Conservation (phyloP, 1,284 basidiomycete species). For the Ustanciosporium gigantosporum region DNA sequence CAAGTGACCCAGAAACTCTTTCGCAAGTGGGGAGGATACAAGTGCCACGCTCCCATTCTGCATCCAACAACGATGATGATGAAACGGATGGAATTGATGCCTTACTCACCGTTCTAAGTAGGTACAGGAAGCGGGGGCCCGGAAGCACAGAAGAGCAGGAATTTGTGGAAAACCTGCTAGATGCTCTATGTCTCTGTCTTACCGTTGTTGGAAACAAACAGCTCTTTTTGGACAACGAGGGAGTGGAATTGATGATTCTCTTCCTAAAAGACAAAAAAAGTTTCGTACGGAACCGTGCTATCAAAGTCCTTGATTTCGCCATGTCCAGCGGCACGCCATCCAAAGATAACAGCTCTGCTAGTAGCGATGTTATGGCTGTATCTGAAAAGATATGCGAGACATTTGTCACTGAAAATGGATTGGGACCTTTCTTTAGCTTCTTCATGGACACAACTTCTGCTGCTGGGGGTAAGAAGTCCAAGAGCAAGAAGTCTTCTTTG, state of each 20-base stretch:
- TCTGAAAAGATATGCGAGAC: conserved; percentile 69
- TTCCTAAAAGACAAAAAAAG: conserved; percentile 84
- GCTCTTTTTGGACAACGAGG: conserved; percentile 74
- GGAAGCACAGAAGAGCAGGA: conserved; percentile 81
- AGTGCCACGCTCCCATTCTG: conserved; percentile 8
- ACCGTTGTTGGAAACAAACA: conserved; percentile 62
- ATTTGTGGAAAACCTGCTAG: conserved; percentile 96
- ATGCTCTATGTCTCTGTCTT: conserved; percentile 74
- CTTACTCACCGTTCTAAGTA: conserved; percentile 72
- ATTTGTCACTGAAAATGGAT: conserved; percentile 83
- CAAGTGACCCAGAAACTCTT: conserved; percentile 1
- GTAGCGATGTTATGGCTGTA: too few species aligned
- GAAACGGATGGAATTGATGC: conserved; percentile 77
- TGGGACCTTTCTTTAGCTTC: conserved; percentile 84
- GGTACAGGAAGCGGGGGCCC: conserved; percentile 79
- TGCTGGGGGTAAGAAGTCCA: conserved; percentile 1
- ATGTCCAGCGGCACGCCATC: conserved; percentile 76
- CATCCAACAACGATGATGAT: background rate
- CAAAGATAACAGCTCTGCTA: too few species aligned
- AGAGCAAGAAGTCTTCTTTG: too few species aligned
- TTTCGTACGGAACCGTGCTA: conserved; percentile 64
- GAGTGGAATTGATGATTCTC: conserved; percentile 92
- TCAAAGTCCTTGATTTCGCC: conserved; percentile 85
- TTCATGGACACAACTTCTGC: conserved; percentile 79
- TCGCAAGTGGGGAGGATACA: too few species aligned